Percentiles rank a stretch among this genome's conserved stretches.
phyloP scores from a whole-genome alignment of 306 rosid genomes.

The Lotus japonicus region DNA sequence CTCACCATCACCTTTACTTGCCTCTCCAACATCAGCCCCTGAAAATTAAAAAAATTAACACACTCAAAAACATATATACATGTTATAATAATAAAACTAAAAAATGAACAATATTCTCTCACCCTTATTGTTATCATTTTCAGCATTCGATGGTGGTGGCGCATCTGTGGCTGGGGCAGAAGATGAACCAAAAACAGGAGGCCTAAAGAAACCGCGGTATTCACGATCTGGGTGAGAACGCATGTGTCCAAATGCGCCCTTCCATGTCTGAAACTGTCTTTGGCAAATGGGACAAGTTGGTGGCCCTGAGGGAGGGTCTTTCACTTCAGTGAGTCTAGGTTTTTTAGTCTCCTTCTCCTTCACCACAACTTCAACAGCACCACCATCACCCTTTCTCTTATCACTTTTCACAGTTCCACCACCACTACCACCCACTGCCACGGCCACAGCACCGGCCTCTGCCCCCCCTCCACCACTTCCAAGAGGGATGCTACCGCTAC shows the following conservation, averaged over 20 bases:
- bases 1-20: neutral
- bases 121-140: no score
- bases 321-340: neutral
- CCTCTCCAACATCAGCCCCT: neutral
- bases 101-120: no score
- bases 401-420: neutral
- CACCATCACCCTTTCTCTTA: neutral
- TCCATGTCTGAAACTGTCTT: slow-evolving; percentile 21
- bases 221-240: slow-evolving; percentile 26
- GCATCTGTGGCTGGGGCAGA: no score
- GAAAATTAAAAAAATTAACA: neutral
- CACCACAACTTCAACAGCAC: neutral
- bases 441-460: neutral
- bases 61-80: no score
- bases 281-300: slow-evolving; percentile 23
- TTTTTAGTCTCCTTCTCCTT: slow-evolving; percentile 2
- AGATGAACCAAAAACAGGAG: slow-evolving; percentile 12
- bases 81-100: no score
- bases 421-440: neutral
- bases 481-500: no score
- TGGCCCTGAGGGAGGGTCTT: slow-evolving; percentile 16
- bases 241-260: slow-evolving; percentile 40
- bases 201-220: slow-evolving; percentile 24
- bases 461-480: neutral
- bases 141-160: no score